Base-by-base conservation (phyloP, 2,329 filamentous ascomycete species). In the Monilinia fructicola region DNA sequence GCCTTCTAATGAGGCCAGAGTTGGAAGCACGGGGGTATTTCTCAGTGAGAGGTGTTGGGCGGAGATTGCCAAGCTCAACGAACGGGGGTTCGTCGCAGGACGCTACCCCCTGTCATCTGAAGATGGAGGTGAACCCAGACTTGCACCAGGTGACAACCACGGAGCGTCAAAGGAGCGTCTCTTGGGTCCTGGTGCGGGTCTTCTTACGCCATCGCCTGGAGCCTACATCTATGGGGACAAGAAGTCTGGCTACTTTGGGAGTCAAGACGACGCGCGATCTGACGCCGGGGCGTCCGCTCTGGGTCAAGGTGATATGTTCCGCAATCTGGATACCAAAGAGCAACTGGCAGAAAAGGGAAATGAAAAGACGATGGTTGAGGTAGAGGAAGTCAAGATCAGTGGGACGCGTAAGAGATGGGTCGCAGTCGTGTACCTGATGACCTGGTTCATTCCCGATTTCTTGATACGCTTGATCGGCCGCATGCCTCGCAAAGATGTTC, bases 311-410 rank as follows among this genome's bases (percentile, higher is more conserved):
- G 95, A 99, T 77, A 97, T 99, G 94, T 99, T 99, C 83, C 92
- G 93, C 75, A 97, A 97, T 74, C 83, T 98, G 10, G 94, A 98
- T 72, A 97, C 94, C 9, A 87, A 92, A 70, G 91, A 96, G 76
- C 91, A 97, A 76, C 92, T 99, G 86, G 92, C 94, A 0, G 94
- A 98, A 79, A 94, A 96, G 72, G 92, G 92, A 69, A 96, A 97
- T 71, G 92, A 96, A 72, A 92, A 94, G 78, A 88, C 91, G 21
- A 86, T 97, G 79, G 87, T 91, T 68, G 94, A 97, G 78, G 91
- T 99, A 2, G 95, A 99, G 70, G 91, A 93, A 74, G 86, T 89
- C 70, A 86, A 86, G 55, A 87, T 91, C 68, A 94, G 91, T 60
- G 81, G 87, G 7, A 91, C 88, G 73, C 91, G 95, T 69, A 96